phyloP scores from a whole-genome alignment of 208 protist species.

The Willaertia magna region DNA sequence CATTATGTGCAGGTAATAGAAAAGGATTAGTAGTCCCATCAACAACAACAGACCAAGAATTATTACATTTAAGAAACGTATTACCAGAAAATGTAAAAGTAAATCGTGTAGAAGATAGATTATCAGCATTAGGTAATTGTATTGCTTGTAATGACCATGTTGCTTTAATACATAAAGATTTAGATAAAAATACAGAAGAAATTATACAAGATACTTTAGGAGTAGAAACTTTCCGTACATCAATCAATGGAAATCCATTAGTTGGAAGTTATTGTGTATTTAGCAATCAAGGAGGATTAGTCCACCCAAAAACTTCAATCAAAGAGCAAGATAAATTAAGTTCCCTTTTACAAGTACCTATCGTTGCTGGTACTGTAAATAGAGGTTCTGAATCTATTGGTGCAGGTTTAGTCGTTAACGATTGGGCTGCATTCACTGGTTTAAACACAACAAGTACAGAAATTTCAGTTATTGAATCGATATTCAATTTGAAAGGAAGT shows the following conservation, averaged over 20 bases:
- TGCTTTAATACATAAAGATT: slow-evolving; percentile 96
- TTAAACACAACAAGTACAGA: slow-evolving; percentile 96
- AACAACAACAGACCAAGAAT: slow-evolving; percentile 96
- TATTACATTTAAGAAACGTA: slow-evolving; percentile 96
- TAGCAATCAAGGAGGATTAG: slow-evolving; percentile 95
- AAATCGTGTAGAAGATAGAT: slow-evolving; percentile 92
- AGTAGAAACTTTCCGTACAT: slow-evolving; percentile 72
- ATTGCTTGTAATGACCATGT: slow-evolving; percentile 99
- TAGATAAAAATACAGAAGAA: slow-evolving; percentile 98
- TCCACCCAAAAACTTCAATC: slow-evolving; percentile 82
- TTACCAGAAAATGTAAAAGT: slow-evolving; percentile 91
- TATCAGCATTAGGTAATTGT: slow-evolving; percentile 96
- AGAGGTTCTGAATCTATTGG: slow-evolving; percentile 63
- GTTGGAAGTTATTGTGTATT: slow-evolving; percentile 95
- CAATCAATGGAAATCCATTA: slow-evolving; percentile 81
- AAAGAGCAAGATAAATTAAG: slow-evolving; percentile 97
- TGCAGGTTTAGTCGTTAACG: slow-evolving; percentile 93
- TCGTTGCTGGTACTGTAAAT: slow-evolving; percentile 98
- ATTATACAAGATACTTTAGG: slow-evolving; percentile 85
- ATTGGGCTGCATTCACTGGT: slow-evolving; percentile 96
- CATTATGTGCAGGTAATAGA: slow-evolving; percentile 89
- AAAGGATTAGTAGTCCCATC: slow-evolving; percentile 96
- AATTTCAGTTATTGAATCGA: slow-evolving; percentile 94
- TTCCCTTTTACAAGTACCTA: slow-evolving; percentile 90
- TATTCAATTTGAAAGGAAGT: slow-evolving; percentile 89